Evolutionary conservation across 148 eudicot genomes (phyloP).

Genomic region (Mesembryanthemum crystallinum): DNA sequence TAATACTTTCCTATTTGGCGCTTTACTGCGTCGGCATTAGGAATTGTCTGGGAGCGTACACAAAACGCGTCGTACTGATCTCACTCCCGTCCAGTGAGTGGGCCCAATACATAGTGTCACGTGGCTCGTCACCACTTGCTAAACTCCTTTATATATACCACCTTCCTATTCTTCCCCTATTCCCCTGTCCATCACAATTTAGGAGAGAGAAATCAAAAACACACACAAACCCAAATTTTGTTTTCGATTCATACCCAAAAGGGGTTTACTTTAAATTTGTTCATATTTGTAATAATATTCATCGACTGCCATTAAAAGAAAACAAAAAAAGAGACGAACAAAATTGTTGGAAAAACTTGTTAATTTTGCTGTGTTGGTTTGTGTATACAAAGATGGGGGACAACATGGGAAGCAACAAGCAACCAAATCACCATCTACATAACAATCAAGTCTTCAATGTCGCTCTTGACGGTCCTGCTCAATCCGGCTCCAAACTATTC

Average conservation of each 20-base stretch:
- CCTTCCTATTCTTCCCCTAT: neutral
- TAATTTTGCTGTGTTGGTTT: neutral
- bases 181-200: too few relatives aligned
- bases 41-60: neutral
- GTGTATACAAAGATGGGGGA: neutral
- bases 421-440: conserved; percentile 22
- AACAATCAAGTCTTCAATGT: conserved; percentile 39
- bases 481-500: conserved; percentile 36
- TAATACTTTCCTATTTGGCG: too few relatives aligned
- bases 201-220: neutral
- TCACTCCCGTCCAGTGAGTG: neutral
- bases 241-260: too few relatives aligned
- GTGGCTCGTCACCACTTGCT: conserved; percentile 8
- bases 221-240: too few relatives aligned
- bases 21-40: too few relatives aligned
- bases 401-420: conserved; percentile 15
- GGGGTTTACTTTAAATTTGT: neutral
- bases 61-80: neutral
- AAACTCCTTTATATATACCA: neutral
- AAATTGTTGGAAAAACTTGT: neutral
- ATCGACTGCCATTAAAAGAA: too few relatives aligned
- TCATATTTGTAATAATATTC: too few relatives aligned
- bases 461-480: conserved; percentile 27
- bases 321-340: too few relatives aligned
- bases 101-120: neutral